phyloP scores from a whole-genome alignment of 164 flowering plant species.

The Cinnamomum micranthum region DNA sequence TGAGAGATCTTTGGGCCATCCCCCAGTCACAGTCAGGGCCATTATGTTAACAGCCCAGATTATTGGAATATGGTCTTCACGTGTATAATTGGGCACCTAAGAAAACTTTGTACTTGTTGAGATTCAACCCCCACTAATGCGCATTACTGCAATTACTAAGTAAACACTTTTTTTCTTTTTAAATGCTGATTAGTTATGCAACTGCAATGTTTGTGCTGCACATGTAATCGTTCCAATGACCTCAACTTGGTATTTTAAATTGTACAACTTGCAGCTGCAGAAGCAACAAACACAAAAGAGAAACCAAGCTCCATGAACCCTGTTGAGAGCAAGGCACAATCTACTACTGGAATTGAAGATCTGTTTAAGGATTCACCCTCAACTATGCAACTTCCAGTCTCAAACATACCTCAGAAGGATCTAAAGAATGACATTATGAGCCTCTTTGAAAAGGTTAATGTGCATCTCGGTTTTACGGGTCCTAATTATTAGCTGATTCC shows the following conservation, averaged over 20 bases:
- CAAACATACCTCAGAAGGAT: conserved; percentile 64
- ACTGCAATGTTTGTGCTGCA: neutral
- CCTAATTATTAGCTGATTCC: neutral
- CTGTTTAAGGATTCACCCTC: conserved; percentile 57
- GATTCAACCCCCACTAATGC: neutral
- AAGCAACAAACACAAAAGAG: conserved; percentile 43
- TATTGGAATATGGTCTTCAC: neutral
- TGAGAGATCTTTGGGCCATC: neutral
- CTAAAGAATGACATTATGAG: conserved; percentile 88
- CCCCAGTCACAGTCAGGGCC: neutral
- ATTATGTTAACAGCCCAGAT: neutral
- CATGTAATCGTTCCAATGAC: neutral
- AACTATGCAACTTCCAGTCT: conserved; percentile 13
- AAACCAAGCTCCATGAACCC: conserved; percentile 34
- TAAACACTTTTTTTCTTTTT: no score
- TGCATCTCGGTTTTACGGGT: neutral
- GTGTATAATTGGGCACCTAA: neutral
- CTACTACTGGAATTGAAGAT: conserved; percentile 65
- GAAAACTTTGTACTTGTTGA: neutral
- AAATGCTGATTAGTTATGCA: neutral
- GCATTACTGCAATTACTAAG: no score
- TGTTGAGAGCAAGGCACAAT: conserved; percentile 37
- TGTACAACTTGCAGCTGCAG: conserved; percentile 58
- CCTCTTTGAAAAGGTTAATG: conserved; percentile 84
- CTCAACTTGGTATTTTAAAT: neutral